Base-by-base conservation (phyloP, 352 stramenopile species). In the Globisporangium paroecandrum region DNA sequence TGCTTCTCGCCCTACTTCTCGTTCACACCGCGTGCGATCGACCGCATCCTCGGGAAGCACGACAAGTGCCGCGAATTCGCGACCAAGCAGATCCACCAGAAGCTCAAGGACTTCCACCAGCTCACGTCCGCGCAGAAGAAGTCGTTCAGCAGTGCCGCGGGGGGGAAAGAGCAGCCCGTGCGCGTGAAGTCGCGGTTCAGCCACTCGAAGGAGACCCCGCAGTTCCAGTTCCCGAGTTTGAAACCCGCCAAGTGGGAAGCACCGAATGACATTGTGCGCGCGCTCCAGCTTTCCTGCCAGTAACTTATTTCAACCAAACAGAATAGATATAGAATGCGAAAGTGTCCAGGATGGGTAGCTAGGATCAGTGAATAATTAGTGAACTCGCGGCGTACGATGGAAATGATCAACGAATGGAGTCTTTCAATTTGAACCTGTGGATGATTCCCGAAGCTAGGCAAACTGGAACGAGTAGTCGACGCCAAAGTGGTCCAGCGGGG, bases 1-100 rank as follows among this genome's bases (percentile, higher is more conserved):
- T 91, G 83, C 60, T 89, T 88, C 67, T 91, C 83, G 32, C 82
- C 83, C 1, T 88, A 89, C 51, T 89, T 89, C 24, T 89, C 83
- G 1, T 91, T 91, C 62, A 91, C 81, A 0, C 73, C 79, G 12
- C 79, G 82, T 18, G 77, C 81, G 18, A 75, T 88, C 24, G 83
- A 89, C 55, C 77, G 78, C 24, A 85, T 91, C 38, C 68, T 79
- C 34, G 79, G 85, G 49, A 86, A 83, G 43, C 83, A 78, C 67
- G 73, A 82, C 27, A 81, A 77, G 58, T 88, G 66, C 53, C 66
- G 65, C 20, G 75, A 83, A 10, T 59, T 80, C 53, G 76, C 82
- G 58, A 62, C 72, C 41, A 68, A 71, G 29, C 76, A 87, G 58
- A 75, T 89, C 24, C 79, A 85, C 8, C 73, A 86, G 41, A 83